Evolutionary conservation across 768 basidiomycete species (phyloP).

Genomic region (Pleurotus platypus): DNA sequence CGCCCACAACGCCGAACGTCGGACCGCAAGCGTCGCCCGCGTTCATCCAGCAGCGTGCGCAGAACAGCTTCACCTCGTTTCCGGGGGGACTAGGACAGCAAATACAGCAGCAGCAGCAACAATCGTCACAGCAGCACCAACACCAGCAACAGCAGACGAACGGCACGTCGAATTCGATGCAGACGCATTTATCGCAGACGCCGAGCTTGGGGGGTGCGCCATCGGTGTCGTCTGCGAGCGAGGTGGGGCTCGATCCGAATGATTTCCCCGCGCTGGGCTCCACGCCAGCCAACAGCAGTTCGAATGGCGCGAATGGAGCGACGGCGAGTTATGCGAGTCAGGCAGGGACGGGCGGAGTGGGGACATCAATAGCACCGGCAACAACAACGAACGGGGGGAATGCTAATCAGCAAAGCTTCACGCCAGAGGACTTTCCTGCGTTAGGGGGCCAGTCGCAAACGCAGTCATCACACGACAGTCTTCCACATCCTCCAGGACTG

Average conservation of each 20-base stretch:
- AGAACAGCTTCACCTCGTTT: constrained; percentile 59
- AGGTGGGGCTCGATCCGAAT: constrained; percentile 80
- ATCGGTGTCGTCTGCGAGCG: constrained; percentile 63
- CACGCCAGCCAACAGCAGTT: constrained; percentile 38
- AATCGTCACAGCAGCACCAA: constrained; percentile 45
- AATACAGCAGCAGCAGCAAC: constrained; percentile 36
- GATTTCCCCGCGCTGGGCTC: constrained; percentile 87
- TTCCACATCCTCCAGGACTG: constrained; percentile 71
- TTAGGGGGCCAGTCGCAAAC: constrained; percentile 62
- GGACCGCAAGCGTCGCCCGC: constrained; percentile 57
- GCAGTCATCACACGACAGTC: constrained; percentile 38
- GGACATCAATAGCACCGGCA: constrained; percentile 28
- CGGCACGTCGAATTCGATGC: constrained; percentile 47
- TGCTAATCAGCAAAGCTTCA: constrained; percentile 60
- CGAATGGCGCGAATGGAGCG: constrained; percentile 32
- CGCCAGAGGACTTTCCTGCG: constrained; percentile 89
- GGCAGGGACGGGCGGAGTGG: constrained; percentile 55
- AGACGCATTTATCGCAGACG: constrained; percentile 53
- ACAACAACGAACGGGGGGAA: constrained; percentile 21
- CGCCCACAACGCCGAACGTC: constrained; percentile 49
- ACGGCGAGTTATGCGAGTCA: constrained; percentile 81
- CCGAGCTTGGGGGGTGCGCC: constrained; percentile 48
- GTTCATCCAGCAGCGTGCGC: constrained; percentile 63
- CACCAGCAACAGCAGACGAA: constrained; percentile 55
- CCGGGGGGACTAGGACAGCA: constrained; percentile 45